Base-by-base conservation (phyloP, 108 stramenopile species). In the Cyclostephanos tholiformis region DNA sequence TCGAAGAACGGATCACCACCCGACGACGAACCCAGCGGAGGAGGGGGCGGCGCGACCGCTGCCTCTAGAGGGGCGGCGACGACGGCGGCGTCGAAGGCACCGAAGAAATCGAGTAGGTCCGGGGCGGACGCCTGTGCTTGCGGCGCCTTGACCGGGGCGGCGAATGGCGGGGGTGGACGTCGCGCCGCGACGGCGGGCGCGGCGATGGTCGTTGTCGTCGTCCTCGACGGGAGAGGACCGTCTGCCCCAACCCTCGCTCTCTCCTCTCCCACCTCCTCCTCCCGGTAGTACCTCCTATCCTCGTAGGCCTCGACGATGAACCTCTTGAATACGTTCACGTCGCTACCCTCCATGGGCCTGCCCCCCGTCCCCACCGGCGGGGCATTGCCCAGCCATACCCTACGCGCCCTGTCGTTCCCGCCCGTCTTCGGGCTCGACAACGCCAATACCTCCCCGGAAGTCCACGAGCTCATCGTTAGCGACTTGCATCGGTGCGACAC, bases 401-500 rank as follows among this genome's bases (percentile, higher is more conserved):
- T 66, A 3, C 91, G 63, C 0, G 88, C 88, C 43, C 81, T 75
- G 49, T 91, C 87, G 72, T 96, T 96, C 41, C 95, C 95, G 43
- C 84, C 80, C 1, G 55, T 44, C 59, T 88, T 80, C 9, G 23
- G 39, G 41, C 41, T 41, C 41, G 41, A 41, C 35, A 90, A 64
- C 56, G 86, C 76, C 7, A 82, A 62, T 0, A 90, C 95, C 74
- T 96, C 95, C 17, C 73, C 87, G 30, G 85, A 70, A 51, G 82
- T 87, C 95, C 95, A 96, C 46, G 70, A 81, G 46, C 76, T 80
- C 97, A 98, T 98, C 36, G 97, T 92, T 12, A 96, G 65, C 9
- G 88, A 90, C 69, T 98, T 98, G 85, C 95, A 96, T 65, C 95
- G 92, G 67, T 98, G 97, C 35, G 83, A 85, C 17, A 93, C 84